Evolutionary conservation across 1,284 basidiomycete genomes (phyloP).

Genomic region (Leccinum fallax): DNA sequence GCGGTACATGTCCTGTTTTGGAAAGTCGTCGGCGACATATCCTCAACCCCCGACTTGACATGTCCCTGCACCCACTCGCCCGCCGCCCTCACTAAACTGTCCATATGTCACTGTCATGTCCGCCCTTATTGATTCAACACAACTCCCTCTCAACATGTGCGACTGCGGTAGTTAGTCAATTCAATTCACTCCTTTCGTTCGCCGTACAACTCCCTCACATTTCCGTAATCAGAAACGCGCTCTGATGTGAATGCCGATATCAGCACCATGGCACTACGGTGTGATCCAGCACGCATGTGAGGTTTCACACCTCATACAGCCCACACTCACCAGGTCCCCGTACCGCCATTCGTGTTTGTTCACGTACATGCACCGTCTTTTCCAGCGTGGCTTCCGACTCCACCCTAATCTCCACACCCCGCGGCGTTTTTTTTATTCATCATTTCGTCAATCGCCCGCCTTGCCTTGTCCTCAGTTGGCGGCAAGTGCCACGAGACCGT

Average conservation of each 20-base stretch:
- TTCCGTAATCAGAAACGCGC: conserved; percentile 37
- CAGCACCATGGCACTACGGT: conserved; percentile 28
- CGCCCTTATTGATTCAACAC: conserved; percentile 13
- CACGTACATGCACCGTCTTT: conserved; percentile 38
- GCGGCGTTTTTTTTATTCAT: conserved; percentile 31
- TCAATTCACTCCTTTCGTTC: conserved; percentile 22
- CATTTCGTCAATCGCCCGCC: conserved; percentile 17
- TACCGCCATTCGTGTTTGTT: conserved; percentile 34
- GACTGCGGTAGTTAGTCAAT: conserved; percentile 25
- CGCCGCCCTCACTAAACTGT: conserved; percentile 26
- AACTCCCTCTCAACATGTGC: conserved; percentile 15
- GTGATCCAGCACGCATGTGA: conserved; percentile 36
- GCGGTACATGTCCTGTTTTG: conserved; percentile 28
- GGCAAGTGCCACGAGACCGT: conserved; percentile 15
- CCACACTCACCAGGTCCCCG: conserved; percentile 38
- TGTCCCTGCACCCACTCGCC: conserved; percentile 17
- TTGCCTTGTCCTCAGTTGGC: conserved; percentile 17
- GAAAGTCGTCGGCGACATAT: conserved; percentile 34
- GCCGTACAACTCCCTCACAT: conserved; percentile 34
- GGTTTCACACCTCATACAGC: conserved; percentile 39
- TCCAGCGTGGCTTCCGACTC: conserved; percentile 35
- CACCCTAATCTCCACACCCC: conserved; percentile 36
- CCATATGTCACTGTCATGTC: conserved; percentile 36
- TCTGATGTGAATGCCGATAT: conserved; percentile 39
- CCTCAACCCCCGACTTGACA: conserved; percentile 24